These are phyloP conservation scores for Naematelia aurantialba DNA, from an alignment of 768 basidiomycete species.

Conservation along the genomic window DNA sequence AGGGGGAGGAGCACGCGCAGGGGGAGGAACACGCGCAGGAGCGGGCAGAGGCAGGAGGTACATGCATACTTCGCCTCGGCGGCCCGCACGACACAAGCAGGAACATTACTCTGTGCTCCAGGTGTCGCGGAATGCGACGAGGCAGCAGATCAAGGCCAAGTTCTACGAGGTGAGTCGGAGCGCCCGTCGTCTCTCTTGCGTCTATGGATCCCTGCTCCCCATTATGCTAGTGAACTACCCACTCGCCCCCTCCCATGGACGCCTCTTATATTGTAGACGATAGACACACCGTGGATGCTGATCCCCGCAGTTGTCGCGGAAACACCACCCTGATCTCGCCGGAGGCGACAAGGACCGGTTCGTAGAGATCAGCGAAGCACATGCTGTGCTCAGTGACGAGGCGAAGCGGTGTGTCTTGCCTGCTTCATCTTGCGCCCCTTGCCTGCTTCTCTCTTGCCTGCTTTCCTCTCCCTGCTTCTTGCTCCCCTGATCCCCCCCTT, in stretches of 20 bases:
- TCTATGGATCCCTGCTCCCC: too few species aligned
- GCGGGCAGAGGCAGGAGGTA: neutral
- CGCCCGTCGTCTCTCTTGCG: neutral
- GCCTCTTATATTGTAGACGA: too few species aligned
- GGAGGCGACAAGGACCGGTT: conserved; percentile 42
- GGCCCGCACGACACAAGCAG: conserved; percentile 2
- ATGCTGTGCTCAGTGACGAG: conserved; percentile 45
- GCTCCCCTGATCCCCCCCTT: neutral
- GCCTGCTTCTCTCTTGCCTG: neutral
- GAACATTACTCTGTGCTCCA: neutral
- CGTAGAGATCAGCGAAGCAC: conserved; percentile 48
- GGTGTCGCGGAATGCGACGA: conserved; percentile 35
- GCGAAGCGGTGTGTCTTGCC: conserved; percentile 33
- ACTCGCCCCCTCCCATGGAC: too few species aligned
- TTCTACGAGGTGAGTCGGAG: conserved; percentile 51
- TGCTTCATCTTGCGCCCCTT: neutral
- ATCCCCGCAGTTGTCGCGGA: conserved; percentile 40
- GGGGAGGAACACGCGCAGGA: neutral
- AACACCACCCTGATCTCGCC: conserved; percentile 47
- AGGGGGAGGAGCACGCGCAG: neutral
- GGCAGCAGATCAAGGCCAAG: conserved; percentile 47
- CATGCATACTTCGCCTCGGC: conserved; percentile 1
- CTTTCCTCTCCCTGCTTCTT: neutral
- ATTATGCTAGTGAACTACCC: too few species aligned
- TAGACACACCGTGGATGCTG: neutral